These are phyloP conservation scores for Boletus reticulatus DNA, from an alignment of 768 basidiomycete species.

Conservation along the genomic window DNA sequence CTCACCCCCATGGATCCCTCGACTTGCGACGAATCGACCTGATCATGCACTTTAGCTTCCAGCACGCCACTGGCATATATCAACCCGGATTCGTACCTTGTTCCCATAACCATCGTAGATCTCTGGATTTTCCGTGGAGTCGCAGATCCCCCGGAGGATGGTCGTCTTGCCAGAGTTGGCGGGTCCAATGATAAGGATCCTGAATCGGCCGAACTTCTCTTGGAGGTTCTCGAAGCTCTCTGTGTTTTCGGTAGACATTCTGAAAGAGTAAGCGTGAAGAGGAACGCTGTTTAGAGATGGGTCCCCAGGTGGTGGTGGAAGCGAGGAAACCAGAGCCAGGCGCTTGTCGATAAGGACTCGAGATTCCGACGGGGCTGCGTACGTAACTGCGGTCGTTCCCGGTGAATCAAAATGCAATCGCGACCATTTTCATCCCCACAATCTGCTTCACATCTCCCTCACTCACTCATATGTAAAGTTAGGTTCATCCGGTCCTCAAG, in stretches of 20 bases:
- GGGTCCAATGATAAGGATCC: background rate
- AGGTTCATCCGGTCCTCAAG: no score
- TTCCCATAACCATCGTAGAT: background rate
- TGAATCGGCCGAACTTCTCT: background rate
- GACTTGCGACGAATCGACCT: background rate
- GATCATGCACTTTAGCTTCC: background rate
- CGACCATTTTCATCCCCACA: no score
- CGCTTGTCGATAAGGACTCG: no score
- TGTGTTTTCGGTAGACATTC: background rate
- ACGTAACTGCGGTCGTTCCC: no score
- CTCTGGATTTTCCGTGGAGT: background rate
- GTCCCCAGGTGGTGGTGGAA: background rate
- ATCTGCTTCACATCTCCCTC: no score
- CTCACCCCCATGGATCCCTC: background rate
- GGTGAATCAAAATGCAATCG: no score
- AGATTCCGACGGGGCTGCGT: no score
- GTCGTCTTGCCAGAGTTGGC: background rate
- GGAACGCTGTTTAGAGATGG: background rate
- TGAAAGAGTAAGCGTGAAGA: background rate
- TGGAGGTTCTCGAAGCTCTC: background rate
- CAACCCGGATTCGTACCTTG: background rate
- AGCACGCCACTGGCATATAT: background rate
- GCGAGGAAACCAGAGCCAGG: background rate
- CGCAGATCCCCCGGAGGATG: background rate
- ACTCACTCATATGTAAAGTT: no score